phyloP scores from a whole-genome alignment of 2,329 filamentous ascomycete genomes.

The Fusarium solani-melongenae region DNA sequence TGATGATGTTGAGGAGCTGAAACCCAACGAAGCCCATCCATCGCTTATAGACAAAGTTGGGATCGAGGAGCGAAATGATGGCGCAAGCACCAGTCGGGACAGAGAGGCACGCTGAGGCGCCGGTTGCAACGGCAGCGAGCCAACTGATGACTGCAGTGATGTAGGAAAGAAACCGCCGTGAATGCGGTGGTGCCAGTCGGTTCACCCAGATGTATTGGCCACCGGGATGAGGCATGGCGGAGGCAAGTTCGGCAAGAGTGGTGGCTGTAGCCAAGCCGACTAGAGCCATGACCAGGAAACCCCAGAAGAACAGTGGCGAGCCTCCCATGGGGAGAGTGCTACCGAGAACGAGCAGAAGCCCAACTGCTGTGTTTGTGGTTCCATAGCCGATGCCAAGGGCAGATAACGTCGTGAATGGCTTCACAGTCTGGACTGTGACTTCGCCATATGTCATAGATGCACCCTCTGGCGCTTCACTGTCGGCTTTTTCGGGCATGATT shows the following conservation, averaged over 20 bases:
- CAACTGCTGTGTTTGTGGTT: slow-evolving; percentile 41
- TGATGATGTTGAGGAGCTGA: slow-evolving; percentile 41
- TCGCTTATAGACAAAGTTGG: slow-evolving; percentile 38
- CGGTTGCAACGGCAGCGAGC: slow-evolving; percentile 41
- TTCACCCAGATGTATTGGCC: slow-evolving; percentile 45
- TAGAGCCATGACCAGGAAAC: slow-evolving; percentile 36
- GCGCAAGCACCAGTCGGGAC: slow-evolving; percentile 35
- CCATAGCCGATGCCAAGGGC: slow-evolving; percentile 42
- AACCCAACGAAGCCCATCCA: slow-evolving; percentile 45
- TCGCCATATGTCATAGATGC: slow-evolving; percentile 24
- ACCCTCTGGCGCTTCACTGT: background rate
- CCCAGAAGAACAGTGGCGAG: slow-evolving; percentile 41
- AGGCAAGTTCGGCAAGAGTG: slow-evolving; percentile 42
- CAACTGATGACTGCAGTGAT: slow-evolving; percentile 41
- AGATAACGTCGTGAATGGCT: slow-evolving; percentile 44
- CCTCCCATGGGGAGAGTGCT: slow-evolving; percentile 35
- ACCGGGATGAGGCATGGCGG: slow-evolving; percentile 44
- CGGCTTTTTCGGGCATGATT: background rate
- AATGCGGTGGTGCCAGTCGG: slow-evolving; percentile 27
- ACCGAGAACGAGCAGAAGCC: slow-evolving; percentile 34
- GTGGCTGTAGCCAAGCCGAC: slow-evolving; percentile 41
- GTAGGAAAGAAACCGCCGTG: slow-evolving; percentile 37
- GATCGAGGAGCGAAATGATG: slow-evolving; percentile 37
- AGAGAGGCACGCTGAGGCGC: slow-evolving; percentile 40
- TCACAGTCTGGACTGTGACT: slow-evolving; percentile 44